Percentiles rank a stretch among this genome's conserved stretches.
phyloP scores from a whole-genome alignment of 176 grass and related monocot genomes.

The Cymbopogon citratus region DNA sequence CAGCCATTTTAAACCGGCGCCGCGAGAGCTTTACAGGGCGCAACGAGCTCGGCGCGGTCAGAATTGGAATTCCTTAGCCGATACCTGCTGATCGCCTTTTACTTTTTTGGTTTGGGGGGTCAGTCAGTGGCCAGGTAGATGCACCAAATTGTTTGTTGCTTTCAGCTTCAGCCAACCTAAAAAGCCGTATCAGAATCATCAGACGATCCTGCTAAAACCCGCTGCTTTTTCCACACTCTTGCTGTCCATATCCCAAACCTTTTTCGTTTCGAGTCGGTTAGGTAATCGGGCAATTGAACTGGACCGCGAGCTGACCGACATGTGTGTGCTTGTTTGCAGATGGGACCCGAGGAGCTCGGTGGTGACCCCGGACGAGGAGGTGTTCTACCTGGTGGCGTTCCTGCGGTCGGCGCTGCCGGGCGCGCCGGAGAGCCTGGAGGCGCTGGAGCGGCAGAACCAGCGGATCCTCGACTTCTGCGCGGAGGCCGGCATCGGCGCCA shows the following conservation, averaged over 20 bases:
- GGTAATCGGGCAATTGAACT: not conserved
- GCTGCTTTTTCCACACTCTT: not conserved
- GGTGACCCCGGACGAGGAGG: constrained; percentile 77
- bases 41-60: not conserved
- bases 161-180: constrained; percentile 7
- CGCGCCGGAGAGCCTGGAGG: constrained; percentile 43
- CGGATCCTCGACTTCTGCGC: constrained; percentile 68
- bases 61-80: not conserved
- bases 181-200: constrained; percentile 22
- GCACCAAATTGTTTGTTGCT: not conserved
- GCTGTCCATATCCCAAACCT: not conserved
- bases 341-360: constrained; percentile 82
- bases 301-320: not conserved
- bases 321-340: constrained; percentile 1
- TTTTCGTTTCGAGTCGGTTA: not conserved
- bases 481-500: constrained; percentile 46
- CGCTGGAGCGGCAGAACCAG: constrained; percentile 65
- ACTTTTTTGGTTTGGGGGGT: not conserved
- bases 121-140: constrained; percentile 16
- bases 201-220: not conserved
- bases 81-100: not conserved
- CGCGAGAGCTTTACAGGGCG: constrained; percentile 5
- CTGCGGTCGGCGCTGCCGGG: constrained; percentile 64
- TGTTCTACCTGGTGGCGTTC: constrained; percentile 97
- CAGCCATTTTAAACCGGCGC: constrained; percentile 24